Evolutionary conservation across 495 filamentous ascomycete genomes (phyloP), one percentile per base, ranked within the genome.

Genomic region (Zalerion maritima): DNA sequence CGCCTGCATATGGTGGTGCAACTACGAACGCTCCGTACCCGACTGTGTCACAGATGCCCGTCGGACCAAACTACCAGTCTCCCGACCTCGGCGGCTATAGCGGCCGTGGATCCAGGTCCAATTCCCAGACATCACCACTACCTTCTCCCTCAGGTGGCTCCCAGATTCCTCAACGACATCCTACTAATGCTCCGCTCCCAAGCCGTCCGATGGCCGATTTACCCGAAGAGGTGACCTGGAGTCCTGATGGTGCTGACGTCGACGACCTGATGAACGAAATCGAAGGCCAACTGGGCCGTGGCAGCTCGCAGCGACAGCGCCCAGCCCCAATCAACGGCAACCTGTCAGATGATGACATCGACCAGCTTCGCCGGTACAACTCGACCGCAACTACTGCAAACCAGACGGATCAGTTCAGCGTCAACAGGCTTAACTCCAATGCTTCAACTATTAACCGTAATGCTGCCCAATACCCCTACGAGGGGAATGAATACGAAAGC

Each of bases 401-500:
- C 17, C 40, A 40, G 38, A 36, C 40, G 25, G 47, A 45, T 15
- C 34, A 42, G 20, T 25, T 49, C 25, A 33, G 49, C 7, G 53
- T 58, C 18, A 45, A 52, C 20, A 51, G 62, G 7, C 56, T 57
- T 37, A 52, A 53, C 0, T 69, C 64, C 2, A 62, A 57, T 27
- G 61, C 64, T 4, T 62, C 63, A 4, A 64, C 63, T 3, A 26
- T 62, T 18, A 58, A 55, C 29, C 49, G 49, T 17, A 61, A 61
- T 26, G 43, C 50, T 31, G 36, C 48, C 45, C 8, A 44, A 37
- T 14, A 48, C 45, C 26, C 36, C 40, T 6, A 37, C 15, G 50
- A 42, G 35, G 51, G 56, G 11, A 54, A 53, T 5, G 54, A 53
- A 16, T 62, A 89, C 36, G 81, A 82, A 16, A 94, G 84, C 42